Evolutionary conservation across 257 asterid genomes (phyloP).

Genomic region (Datura wrightii): DNA sequence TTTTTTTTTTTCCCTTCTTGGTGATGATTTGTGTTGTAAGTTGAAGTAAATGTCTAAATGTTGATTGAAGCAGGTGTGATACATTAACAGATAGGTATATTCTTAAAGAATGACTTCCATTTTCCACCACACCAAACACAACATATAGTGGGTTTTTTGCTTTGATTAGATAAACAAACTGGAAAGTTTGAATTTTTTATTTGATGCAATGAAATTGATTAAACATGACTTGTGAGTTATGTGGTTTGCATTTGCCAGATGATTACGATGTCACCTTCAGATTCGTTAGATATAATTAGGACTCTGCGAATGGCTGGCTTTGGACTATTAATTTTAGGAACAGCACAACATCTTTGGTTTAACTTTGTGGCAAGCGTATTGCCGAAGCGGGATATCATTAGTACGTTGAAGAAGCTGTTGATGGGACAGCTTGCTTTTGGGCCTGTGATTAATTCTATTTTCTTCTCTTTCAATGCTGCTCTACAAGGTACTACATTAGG

Average conservation of each 20-base stretch:
- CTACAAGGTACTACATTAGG: slow-evolving; percentile 64
- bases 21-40: background rate
- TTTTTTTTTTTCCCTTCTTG: background rate
- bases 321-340: slow-evolving; percentile 81
- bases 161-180: background rate
- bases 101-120: background rate
- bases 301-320: slow-evolving; percentile 77
- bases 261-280: slow-evolving; percentile 64
- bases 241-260: slow-evolving; percentile 51
- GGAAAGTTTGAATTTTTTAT: background rate
- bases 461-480: slow-evolving; percentile 85
- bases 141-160: background rate
- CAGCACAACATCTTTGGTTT: slow-evolving; percentile 83
- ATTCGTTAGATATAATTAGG: slow-evolving; percentile 62
- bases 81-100: background rate
- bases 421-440: slow-evolving; percentile 77
- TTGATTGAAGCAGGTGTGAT: background rate
- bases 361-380: slow-evolving; percentile 59
- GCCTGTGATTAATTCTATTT: slow-evolving; percentile 62
- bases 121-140: background rate
- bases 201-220: background rate
- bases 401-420: slow-evolving; percentile 76
- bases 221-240: slow-evolving; percentile 15
- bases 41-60: background rate
- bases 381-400: slow-evolving; percentile 69